Evolutionary conservation across 1,284 basidiomycete genomes (phyloP).

Genomic region (Heterobasidion occidentale): DNA sequence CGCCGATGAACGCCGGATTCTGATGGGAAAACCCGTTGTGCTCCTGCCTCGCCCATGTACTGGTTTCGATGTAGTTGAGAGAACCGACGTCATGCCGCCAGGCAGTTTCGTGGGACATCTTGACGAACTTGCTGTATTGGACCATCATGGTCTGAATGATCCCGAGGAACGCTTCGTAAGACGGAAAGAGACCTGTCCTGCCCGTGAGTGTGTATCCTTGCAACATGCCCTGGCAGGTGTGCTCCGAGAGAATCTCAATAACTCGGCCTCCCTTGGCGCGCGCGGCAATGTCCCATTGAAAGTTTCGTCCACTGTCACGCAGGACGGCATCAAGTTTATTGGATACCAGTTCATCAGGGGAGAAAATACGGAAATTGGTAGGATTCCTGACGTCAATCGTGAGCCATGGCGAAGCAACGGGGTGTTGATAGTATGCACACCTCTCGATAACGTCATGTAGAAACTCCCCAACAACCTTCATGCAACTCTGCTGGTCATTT

Average conservation of each 20-base stretch:
- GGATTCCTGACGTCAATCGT: constrained; percentile 45
- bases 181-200: constrained; percentile 79
- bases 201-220: constrained; percentile 83
- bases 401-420: constrained; percentile 13
- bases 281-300: constrained; percentile 72
- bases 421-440: constrained; percentile 21
- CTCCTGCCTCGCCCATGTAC: constrained; percentile 80
- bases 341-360: constrained; percentile 85
- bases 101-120: constrained; percentile 69
- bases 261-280: constrained; percentile 69
- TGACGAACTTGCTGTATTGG: constrained; percentile 82
- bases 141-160: constrained; percentile 76
- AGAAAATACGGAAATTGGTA: constrained; percentile 77
- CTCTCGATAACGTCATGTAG: constrained; percentile 49
- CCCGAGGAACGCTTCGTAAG: constrained; percentile 83
- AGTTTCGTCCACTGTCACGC: constrained; percentile 57
- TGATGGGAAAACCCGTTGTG: constrained; percentile 81
- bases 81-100: constrained; percentile 73
- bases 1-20: constrained; percentile 82
- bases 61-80: constrained; percentile 83
- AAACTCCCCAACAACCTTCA: constrained; percentile 65
- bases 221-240: constrained; percentile 83
- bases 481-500: constrained; percentile 61
- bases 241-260: constrained; percentile 83
- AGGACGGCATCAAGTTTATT: constrained; percentile 84